Conservation (phyloP, 2,329 filamentous ascomycete species). For the Talaromyces sp. region DNA sequence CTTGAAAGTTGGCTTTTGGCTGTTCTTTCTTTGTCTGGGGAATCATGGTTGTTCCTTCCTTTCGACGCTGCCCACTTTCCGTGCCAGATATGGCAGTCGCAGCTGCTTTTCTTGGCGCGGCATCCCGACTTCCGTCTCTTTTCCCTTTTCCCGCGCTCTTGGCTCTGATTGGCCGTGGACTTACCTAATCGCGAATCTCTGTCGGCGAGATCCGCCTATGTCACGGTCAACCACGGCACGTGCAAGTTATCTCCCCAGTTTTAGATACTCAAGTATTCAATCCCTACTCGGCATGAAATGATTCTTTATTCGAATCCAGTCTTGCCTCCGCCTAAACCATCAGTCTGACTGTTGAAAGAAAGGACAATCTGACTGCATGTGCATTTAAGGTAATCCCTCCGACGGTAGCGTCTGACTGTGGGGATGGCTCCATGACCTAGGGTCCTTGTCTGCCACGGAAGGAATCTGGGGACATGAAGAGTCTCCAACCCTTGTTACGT, state of each 20-base stretch:
- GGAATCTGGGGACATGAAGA: neutral
- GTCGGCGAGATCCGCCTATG: conserved; percentile 7
- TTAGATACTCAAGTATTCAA: neutral
- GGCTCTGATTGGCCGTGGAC: neutral
- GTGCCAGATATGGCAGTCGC: neutral
- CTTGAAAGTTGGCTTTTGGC: neutral
- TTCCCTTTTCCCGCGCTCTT: neutral
- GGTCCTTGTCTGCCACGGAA: neutral
- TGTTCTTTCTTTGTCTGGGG: conserved; percentile 8
- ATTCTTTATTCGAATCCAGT: neutral
- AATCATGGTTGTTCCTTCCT: neutral
- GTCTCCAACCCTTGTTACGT: neutral
- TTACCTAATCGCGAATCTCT: neutral
- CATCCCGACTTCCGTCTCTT: conserved; percentile 5
- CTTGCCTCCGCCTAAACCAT: neutral
- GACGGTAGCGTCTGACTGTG: neutral
- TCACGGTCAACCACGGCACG: neutral
- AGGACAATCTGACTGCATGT: neutral
- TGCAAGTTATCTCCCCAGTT: neutral
- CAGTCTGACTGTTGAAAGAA: neutral
- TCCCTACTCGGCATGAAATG: neutral
- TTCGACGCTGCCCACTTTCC: neutral
- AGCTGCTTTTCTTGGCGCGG: conserved; percentile 5
- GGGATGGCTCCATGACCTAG: neutral
- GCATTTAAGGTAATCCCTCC: conserved; percentile 2